Conservation (phyloP, 2,329 filamentous ascomycete genomes). For the Cordyceps pruinosa region DNA sequence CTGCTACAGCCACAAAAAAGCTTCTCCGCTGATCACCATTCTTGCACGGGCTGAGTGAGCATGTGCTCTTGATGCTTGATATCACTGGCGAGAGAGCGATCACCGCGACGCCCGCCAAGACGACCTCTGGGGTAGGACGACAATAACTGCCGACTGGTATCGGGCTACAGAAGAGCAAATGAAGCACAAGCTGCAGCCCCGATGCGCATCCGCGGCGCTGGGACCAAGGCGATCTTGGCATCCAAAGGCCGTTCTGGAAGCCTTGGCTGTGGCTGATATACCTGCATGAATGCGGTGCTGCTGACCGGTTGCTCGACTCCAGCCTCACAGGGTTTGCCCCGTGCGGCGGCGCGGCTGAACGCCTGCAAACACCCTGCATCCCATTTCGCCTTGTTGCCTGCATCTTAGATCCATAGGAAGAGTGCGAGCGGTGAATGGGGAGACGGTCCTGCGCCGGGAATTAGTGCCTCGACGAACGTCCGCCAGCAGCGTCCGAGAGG, state of each 20-base stretch:
- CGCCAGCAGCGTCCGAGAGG: too few relatives aligned
- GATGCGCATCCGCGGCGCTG: neutral
- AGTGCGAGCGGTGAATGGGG: too few relatives aligned
- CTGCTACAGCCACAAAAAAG: slow-evolving; percentile 7
- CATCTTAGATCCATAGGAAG: neutral
- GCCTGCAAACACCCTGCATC: too few relatives aligned
- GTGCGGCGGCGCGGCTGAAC: too few relatives aligned
- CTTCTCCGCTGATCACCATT: slow-evolving; percentile 1
- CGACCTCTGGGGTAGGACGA: neutral
- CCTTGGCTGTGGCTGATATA: neutral
- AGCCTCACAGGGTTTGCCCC: neutral
- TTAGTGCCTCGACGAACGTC: too few relatives aligned
- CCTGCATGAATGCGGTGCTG: neutral
- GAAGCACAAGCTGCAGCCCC: neutral
- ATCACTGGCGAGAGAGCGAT: neutral
- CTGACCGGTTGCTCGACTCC: neutral
- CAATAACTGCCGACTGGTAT: neutral
- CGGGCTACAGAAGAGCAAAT: neutral
- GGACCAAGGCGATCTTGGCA: neutral
- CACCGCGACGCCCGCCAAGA: neutral
- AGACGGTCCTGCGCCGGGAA: too few relatives aligned
- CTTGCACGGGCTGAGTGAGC: neutral
- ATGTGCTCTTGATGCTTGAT: neutral
- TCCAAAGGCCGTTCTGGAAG: slow-evolving; percentile 6
- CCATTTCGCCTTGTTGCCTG: too few relatives aligned